Percentiles rank a stretch among this genome's conserved stretches.
phyloP scores from a whole-genome alignment of 192 early-diverging fungal species.

The Podila epigama region DNA sequence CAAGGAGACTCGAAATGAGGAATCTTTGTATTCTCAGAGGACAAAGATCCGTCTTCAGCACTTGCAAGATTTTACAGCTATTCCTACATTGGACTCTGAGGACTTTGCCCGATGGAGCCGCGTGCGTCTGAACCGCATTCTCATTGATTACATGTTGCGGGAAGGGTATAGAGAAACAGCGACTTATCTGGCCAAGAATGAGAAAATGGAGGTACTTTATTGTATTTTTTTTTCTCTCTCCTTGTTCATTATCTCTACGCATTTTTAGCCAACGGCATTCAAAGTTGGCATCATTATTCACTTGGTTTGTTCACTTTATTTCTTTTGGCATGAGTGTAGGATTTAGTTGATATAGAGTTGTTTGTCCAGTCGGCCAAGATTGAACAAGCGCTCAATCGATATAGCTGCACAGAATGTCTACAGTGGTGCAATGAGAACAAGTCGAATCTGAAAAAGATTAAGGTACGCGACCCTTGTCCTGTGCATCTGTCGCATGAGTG shows the following conservation, averaged over 20 bases:
- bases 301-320: neutral
- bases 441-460: conserved; percentile 86
- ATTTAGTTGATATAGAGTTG: conserved; percentile 89
- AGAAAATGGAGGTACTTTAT: conserved; percentile 66
- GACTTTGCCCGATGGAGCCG: conserved; percentile 89
- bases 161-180: conserved; percentile 85
- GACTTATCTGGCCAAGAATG: conserved; percentile 63
- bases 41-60: conserved; percentile 79
- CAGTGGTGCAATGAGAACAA: conserved; percentile 96
- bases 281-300: neutral
- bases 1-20: conserved; percentile 78
- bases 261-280: neutral
- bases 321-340: conserved; percentile 46
- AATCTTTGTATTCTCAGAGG: conserved; percentile 70
- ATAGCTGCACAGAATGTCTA: conserved; percentile 88
- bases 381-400: conserved; percentile 76
- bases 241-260: neutral
- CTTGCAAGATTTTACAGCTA: conserved; percentile 72
- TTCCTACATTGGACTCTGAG: conserved; percentile 68
- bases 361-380: conserved; percentile 85
- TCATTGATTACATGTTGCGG: conserved; percentile 97
- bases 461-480: too few relatives aligned
- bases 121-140: conserved; percentile 82
- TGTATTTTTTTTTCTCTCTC: neutral
- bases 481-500: too few relatives aligned